Percentiles rank a stretch among this genome's conserved stretches.
Evolutionary conservation across 495 filamentous ascomycete genomes (phyloP).

Genomic region (Hyaloscypha finlandica): DNA sequence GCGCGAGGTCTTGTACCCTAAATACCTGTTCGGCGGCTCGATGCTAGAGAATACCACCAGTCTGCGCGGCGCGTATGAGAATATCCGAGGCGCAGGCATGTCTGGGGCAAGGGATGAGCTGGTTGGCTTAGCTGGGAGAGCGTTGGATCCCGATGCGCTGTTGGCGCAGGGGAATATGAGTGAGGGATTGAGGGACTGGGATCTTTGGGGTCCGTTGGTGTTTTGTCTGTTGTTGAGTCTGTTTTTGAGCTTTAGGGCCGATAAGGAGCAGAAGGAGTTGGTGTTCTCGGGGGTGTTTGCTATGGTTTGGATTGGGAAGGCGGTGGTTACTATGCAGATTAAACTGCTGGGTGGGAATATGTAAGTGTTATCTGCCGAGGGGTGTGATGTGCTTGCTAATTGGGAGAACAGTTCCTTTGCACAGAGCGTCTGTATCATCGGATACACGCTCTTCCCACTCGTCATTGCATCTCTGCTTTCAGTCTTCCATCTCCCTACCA

Average conservation of each 20-base stretch:
- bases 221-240: constrained; percentile 88
- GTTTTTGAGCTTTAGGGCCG: constrained; percentile 76
- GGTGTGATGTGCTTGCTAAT: constrained; percentile 17
- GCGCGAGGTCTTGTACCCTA: constrained; percentile 95
- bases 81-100: constrained; percentile 49
- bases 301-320: constrained; percentile 95
- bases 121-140: constrained; percentile 58
- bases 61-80: constrained; percentile 54
- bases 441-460: constrained; percentile 97
- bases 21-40: constrained; percentile 84
- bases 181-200: constrained; percentile 90
- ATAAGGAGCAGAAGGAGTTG: constrained; percentile 73
- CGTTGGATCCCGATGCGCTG: constrained; percentile 62
- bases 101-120: constrained; percentile 63
- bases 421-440: constrained; percentile 96
- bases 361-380: constrained; percentile 57
- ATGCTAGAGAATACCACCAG: constrained; percentile 62
- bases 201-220: constrained; percentile 93
- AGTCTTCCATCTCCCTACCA: constrained; percentile 71
- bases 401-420: constrained; percentile 76
- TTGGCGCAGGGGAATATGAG: constrained; percentile 79
- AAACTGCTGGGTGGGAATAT: constrained; percentile 97
- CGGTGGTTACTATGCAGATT: constrained; percentile 97
- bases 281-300: constrained; percentile 97
- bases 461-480: constrained; percentile 91